phyloP scores from a whole-genome alignment of 108 stramenopile species.

The Tribonema minus region DNA sequence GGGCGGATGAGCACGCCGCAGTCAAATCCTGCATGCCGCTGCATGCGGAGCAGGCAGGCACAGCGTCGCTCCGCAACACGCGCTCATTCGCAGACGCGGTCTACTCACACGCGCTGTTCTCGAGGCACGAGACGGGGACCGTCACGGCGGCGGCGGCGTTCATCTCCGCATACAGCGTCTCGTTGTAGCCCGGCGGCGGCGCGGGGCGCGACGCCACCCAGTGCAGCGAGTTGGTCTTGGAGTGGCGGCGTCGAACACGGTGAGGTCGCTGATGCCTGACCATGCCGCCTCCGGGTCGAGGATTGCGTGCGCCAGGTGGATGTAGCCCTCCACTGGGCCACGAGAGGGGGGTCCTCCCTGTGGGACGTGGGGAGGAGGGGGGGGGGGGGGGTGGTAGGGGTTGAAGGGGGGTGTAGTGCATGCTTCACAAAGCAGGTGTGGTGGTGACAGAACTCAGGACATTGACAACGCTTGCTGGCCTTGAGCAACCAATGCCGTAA shows the following conservation, averaged over 20 bases:
- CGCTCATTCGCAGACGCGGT: slow-evolving; percentile 2
- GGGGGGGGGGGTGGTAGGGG: neutral
- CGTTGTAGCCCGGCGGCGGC: neutral
- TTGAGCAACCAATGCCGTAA: too few species aligned
- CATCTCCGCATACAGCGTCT: neutral
- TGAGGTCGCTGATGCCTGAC: slow-evolving; percentile 14
- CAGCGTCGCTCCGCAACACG: neutral
- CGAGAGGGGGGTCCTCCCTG: neutral
- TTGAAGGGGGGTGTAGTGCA: too few species aligned
- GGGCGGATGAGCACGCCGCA: too few species aligned
- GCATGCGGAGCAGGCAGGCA: slow-evolving; percentile 35
- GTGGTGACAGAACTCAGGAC: too few species aligned
- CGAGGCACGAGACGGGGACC: neutral
- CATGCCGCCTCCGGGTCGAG: slow-evolving; percentile 45
- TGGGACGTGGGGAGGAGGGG: too few species aligned
- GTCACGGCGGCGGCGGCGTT: neutral
- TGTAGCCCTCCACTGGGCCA: slow-evolving; percentile 10
- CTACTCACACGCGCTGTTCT: neutral
- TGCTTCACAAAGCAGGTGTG: too few species aligned
- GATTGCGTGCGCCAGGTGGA: slow-evolving; percentile 31
- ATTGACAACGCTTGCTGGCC: too few species aligned
- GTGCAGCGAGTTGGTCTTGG: slow-evolving; percentile 48
- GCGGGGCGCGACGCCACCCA: slow-evolving; percentile 52
- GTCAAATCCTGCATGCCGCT: too few species aligned
- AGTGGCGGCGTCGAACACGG: slow-evolving; percentile 44